These are phyloP conservation scores for Mortierella sp. DNA, from an alignment of 371 early-diverging fungal genomes.

Conservation along the genomic window DNA sequence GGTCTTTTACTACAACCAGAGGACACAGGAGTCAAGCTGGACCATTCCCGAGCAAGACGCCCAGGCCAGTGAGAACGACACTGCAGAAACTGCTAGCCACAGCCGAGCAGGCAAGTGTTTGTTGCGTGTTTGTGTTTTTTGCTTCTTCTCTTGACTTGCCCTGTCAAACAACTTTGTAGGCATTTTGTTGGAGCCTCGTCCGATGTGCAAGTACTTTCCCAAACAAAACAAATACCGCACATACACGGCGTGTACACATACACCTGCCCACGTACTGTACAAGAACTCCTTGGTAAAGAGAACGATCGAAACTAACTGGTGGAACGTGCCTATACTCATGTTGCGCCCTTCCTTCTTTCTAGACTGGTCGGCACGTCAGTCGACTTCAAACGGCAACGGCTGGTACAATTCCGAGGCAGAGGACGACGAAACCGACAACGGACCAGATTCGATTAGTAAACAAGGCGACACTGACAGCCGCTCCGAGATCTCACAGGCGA, in stretches of 20 bases:
- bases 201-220: neutral
- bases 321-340: neutral
- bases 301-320: neutral
- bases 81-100: constrained; percentile 33
- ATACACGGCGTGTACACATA: neutral
- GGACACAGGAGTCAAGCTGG: constrained; percentile 74
- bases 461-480: constrained; percentile 1
- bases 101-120: constrained; percentile 34
- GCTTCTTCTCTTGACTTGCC: neutral
- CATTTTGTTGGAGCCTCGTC: neutral
- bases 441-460: constrained; percentile 3
- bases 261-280: constrained; percentile 2
- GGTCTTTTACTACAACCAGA: constrained; percentile 69
- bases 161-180: neutral
- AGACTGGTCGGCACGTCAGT: constrained; percentile 56
- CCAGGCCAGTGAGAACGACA: constrained; percentile 33
- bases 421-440: constrained; percentile 35
- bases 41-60: constrained; percentile 55
- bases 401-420: constrained; percentile 58
- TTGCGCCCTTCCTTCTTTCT: neutral
- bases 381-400: constrained; percentile 54
- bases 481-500: constrained; percentile 2
- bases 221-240: neutral
- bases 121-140: neutral
- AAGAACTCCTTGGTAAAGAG: constrained; percentile 53